Conservation (phyloP, 805 yeast species). For the Yamadazyma endophytica region DNA sequence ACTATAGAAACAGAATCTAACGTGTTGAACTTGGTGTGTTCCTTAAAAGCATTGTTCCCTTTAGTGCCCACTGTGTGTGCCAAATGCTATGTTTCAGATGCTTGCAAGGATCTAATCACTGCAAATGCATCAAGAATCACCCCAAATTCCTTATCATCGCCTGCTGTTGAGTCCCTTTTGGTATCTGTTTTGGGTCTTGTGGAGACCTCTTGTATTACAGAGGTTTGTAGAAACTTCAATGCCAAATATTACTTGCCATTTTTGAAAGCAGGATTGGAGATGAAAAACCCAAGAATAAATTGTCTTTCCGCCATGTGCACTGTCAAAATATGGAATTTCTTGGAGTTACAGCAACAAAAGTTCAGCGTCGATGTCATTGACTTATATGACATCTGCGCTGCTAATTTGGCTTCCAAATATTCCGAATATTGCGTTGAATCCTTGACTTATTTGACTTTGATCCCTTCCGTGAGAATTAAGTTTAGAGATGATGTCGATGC, state of each 20-base stretch:
- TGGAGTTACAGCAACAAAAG: conserved; percentile 18
- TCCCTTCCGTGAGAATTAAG: conserved; percentile 23
- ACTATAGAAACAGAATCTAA: conserved; percentile 11
- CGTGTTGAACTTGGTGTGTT: conserved; percentile 16
- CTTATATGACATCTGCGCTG: conserved; percentile 19
- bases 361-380: conserved; percentile 17
- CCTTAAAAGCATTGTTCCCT: conserved; percentile 24
- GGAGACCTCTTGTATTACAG: conserved; percentile 45
- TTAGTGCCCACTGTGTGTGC: conserved; percentile 19
- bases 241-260: conserved; percentile 40
- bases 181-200: conserved; percentile 11
- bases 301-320: conserved; percentile 44
- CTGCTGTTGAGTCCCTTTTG: conserved; percentile 2
- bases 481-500: conserved; percentile 33
- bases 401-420: neutral
- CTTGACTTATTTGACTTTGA: conserved; percentile 45
- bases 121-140: conserved; percentile 10
- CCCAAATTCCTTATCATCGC: conserved; percentile 2
- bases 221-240: conserved; percentile 44
- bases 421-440: conserved; percentile 37
- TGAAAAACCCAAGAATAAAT: no score
- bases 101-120: conserved; percentile 14
- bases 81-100: conserved; percentile 17
- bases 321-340: conserved; percentile 55
- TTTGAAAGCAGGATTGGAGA: conserved; percentile 24